Evolutionary conservation across 2,329 filamentous ascomycete species (phyloP).

Genomic region (Colletotrichum chlorophyti): DNA sequence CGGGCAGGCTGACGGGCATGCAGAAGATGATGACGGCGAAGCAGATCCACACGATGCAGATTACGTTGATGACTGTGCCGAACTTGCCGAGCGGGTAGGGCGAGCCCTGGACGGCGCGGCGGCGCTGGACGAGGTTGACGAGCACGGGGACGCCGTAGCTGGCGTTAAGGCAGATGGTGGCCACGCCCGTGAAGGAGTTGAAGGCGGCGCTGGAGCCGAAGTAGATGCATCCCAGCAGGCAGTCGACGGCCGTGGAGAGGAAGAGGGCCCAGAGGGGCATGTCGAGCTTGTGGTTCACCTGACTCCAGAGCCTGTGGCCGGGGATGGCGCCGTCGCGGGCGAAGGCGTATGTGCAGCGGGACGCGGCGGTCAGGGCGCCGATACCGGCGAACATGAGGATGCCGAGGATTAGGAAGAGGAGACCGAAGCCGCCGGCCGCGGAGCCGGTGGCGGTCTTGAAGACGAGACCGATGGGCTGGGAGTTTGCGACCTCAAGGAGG

Average conservation of each 20-base stretch:
- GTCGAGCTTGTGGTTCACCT: constrained; percentile 69
- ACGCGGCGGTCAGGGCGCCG: constrained; percentile 76
- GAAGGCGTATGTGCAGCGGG: constrained; percentile 78
- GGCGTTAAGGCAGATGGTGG: constrained; percentile 78
- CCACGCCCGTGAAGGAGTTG: constrained; percentile 80
- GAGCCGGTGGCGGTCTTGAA: constrained; percentile 81
- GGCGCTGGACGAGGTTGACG: constrained; percentile 70
- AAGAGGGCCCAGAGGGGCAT: constrained; percentile 75
- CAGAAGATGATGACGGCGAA: constrained; percentile 77
- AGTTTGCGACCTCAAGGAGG: constrained; percentile 71
- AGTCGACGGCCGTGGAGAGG: constrained; percentile 73
- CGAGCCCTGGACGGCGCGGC: constrained; percentile 70
- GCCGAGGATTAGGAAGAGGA: constrained; percentile 78
- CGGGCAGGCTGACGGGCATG: constrained; percentile 71
- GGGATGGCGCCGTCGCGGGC: constrained; percentile 78
- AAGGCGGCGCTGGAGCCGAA: constrained; percentile 81
- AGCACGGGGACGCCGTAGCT: constrained; percentile 80
- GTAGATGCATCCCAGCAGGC: constrained; percentile 78
- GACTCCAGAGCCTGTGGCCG: constrained; percentile 69
- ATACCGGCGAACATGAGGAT: constrained; percentile 81
- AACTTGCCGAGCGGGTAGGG: constrained; percentile 73
- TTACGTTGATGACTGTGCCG: constrained; percentile 71
- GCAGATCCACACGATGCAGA: constrained; percentile 74
- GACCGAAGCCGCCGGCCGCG: constrained; percentile 74
- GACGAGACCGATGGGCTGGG: constrained; percentile 77